A percentile compares a stretch with the other conserved stretches of the same genome.
Evolutionary conservation across 2,329 filamentous ascomycete species (phyloP).

Genomic region (Mycosphaerella sp.): DNA sequence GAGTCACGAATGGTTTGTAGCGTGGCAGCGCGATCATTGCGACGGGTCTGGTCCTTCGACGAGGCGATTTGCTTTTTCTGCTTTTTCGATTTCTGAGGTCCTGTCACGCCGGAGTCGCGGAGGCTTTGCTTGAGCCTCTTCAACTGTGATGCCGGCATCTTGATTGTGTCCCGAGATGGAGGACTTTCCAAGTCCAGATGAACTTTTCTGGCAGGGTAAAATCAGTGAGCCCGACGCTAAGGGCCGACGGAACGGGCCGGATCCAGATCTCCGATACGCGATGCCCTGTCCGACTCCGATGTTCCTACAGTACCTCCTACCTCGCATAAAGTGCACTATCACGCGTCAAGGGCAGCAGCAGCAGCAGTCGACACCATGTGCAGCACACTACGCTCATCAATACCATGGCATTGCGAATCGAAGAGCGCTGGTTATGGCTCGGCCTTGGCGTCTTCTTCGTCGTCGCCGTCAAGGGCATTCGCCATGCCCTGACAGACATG

Average conservation of each 20-base stretch:
- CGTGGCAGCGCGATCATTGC: conserved; percentile 70
- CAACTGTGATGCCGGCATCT: conserved; percentile 91
- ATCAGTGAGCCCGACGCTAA: conserved; percentile 2
- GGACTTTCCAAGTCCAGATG: neutral
- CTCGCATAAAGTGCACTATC: neutral
- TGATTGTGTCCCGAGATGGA: neutral
- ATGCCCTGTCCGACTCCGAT: neutral
- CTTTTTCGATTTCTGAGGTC: conserved; percentile 92
- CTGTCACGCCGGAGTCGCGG: conserved; percentile 79
- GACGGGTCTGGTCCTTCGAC: conserved; percentile 48
- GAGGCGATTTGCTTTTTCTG: conserved; percentile 55
- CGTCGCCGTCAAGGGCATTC: conserved; percentile 53
- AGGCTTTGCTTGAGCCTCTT: conserved; percentile 92
- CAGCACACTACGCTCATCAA: neutral
- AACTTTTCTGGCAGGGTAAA: conserved; percentile 20
- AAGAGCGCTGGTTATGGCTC: conserved; percentile 45
- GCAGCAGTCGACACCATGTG: neutral
- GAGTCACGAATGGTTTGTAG: conserved; percentile 84
- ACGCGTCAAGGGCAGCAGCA: neutral
- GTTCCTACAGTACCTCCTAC: neutral
- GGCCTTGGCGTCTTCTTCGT: conserved; percentile 52
- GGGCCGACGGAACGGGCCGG: neutral
- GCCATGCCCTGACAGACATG: conserved; percentile 53
- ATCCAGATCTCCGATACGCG: neutral
- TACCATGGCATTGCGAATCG: conserved; percentile 14